Conservation (phyloP, 805 yeast genomes). For the Candida sonorensis region DNA sequence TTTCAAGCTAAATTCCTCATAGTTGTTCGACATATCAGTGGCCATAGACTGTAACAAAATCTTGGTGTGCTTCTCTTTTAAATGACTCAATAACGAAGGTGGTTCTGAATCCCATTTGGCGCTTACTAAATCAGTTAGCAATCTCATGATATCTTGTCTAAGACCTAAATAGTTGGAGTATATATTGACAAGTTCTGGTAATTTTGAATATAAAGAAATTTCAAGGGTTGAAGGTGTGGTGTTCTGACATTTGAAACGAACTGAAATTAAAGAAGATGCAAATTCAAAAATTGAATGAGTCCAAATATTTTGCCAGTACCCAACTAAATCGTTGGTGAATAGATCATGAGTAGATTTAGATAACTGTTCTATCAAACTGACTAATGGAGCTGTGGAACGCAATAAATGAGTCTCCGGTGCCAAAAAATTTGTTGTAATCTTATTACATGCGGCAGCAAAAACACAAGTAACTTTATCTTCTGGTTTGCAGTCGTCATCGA, state of each 20-base stretch:
- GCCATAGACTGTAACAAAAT: slow-evolving; percentile 54
- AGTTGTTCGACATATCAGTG: slow-evolving; percentile 49
- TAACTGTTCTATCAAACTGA: slow-evolving; percentile 42
- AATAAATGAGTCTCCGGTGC: slow-evolving; percentile 40
- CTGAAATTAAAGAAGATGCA: slow-evolving; percentile 46
- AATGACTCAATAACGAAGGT: slow-evolving; percentile 77
- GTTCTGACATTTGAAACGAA: slow-evolving; percentile 42
- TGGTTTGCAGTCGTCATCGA: slow-evolving; percentile 34
- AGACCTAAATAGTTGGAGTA: slow-evolving; percentile 45
- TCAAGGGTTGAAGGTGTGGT: slow-evolving; percentile 62
- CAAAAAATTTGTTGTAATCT: slow-evolving; percentile 51
- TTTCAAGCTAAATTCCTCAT: slow-evolving; percentile 47
- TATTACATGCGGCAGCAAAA: slow-evolving; percentile 43
- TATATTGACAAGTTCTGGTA: slow-evolving; percentile 51
- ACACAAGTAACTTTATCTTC: slow-evolving; percentile 39
- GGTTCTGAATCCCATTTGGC: slow-evolving; percentile 51
- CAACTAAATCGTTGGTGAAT: slow-evolving; percentile 31
- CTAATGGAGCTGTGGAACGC: slow-evolving; percentile 49
- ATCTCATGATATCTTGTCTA: slow-evolving; percentile 44
- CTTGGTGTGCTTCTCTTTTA: slow-evolving; percentile 60
- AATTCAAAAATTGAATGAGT: slow-evolving; percentile 46
- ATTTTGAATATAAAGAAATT: slow-evolving; percentile 42
- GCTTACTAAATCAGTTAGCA: slow-evolving; percentile 51
- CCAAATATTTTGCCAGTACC: slow-evolving; percentile 45
- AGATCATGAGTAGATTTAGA: slow-evolving; percentile 19